Base-by-base conservation (phyloP, 768 basidiomycete genomes). In the Tremella mesenterica region DNA sequence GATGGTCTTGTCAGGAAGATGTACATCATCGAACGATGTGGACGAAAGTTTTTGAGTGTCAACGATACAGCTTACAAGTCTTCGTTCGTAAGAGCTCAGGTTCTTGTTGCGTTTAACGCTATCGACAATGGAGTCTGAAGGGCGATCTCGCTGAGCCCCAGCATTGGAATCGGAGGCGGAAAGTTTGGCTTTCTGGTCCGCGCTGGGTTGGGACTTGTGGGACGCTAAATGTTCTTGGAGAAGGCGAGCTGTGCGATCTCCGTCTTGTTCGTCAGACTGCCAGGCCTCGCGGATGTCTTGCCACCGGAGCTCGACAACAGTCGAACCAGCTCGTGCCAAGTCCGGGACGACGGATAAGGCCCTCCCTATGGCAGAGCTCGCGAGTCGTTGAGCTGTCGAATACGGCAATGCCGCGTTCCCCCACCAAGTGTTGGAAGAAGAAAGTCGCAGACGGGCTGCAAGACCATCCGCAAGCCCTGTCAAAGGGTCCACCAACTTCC, bases 1-100 rank as follows among this genome's bases (percentile, higher is more conserved):
- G 44, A 93, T 86, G 0, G 90, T 93, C 68, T 85, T 84, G 16
- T 81, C 72, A 9, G 91, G 90, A 38, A 96, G 79, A 70, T 92
- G 88, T 23, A 95, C 90, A 59, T 91, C 85, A 48, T 77, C 78
- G 72, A 93, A 95, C 0, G 86, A 83, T 7, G 90, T 92, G 12
- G 61, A 65, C 4, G 57, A 48, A 13, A 61, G 64, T 79, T 68
- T 71, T 83, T 85, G 77, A 28, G 87, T 73, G 73, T 96, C 84
- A 21, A 96, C 86, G 54, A 96, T 92, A 60, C 87, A 92, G 3
- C 83, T 76, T 44, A 96, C 68, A 39, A 96, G 72, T 47, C 84
- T 77, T 59, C 85, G 81, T 73, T 95, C 90, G 59, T 95, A 84
- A n/a, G 74, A 65, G 52, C 88, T 86, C 39, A 95, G 78, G 21